Conservation (phyloP, 164 flowering plant genomes). For the Vitis rupestris region DNA sequence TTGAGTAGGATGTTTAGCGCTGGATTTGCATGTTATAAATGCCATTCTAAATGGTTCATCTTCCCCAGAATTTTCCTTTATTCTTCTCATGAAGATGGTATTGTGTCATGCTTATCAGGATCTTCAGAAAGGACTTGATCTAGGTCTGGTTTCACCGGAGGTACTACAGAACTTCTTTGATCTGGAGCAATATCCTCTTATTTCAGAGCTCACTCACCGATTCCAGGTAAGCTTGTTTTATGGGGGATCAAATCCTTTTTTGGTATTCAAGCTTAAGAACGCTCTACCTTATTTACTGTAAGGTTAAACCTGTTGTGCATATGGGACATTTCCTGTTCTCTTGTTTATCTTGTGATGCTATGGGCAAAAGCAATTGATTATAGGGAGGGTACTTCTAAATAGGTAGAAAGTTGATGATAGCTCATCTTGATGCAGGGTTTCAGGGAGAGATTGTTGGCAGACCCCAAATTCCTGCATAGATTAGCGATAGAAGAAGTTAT, state of each 20-base stretch:
- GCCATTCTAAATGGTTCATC: too few relatives aligned
- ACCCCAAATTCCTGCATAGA: constrained; percentile 88
- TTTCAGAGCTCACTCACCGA: constrained; percentile 75
- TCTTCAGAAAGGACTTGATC: constrained; percentile 91
- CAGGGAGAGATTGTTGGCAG: constrained; percentile 93
- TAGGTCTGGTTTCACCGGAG: constrained; percentile 93
- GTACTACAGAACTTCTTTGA: constrained; percentile 93
- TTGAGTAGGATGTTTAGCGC: neutral
- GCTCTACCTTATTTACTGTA: neutral
- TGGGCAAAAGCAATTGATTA: neutral
- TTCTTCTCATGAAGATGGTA: neutral
- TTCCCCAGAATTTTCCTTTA: neutral
- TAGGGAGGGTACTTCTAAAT: neutral
- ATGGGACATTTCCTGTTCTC: too few relatives aligned
- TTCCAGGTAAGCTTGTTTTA: constrained; percentile 61
- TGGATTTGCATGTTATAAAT: neutral
- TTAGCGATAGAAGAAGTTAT: constrained; percentile 94
- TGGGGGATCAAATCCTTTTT: neutral
- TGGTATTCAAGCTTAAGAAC: neutral
- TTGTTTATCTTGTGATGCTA: too few relatives aligned
- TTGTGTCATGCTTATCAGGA: constrained; percentile 55
- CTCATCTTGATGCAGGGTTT: constrained; percentile 69
- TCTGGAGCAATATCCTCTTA: constrained; percentile 86
- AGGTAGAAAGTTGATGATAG: constrained; percentile 4
- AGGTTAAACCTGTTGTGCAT: too few relatives aligned